These are phyloP conservation scores for Ceratocystis huliohia DNA, from an alignment of 2,329 filamentous ascomycete species.

Conservation along the genomic window DNA sequence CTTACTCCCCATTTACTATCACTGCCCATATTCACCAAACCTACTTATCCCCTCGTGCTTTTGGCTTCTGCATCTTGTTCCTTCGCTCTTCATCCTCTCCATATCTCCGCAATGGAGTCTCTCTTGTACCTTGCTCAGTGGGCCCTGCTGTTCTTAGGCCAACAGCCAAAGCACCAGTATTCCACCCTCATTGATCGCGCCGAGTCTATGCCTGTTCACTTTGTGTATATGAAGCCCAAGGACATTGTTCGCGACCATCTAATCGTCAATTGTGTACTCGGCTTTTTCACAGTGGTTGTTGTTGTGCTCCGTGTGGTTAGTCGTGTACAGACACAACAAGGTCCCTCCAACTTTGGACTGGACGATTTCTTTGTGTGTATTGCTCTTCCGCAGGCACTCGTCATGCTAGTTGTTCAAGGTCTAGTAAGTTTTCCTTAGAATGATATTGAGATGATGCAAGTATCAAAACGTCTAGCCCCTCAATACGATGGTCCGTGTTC, in stretches of 20 bases:
- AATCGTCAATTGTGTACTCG: conserved; percentile 24
- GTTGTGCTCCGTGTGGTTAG: conserved; percentile 26
- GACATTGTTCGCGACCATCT: conserved; percentile 25
- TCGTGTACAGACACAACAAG: conserved; percentile 23
- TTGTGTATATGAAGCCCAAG: conserved; percentile 17
- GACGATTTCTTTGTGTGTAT: conserved; percentile 31
- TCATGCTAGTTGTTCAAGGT: conserved; percentile 27
- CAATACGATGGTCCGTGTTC: background rate
- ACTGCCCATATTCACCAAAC: background rate
- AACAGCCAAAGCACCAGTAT: background rate
- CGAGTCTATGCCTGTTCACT: conserved; percentile 17
- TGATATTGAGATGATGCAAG: background rate
- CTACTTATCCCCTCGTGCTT: background rate
- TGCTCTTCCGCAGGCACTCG: conserved; percentile 27
- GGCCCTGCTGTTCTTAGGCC: background rate
- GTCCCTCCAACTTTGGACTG: conserved; percentile 26
- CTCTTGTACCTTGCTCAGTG: background rate
- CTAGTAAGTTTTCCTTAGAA: conserved; percentile 24
- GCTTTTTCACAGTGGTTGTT: conserved; percentile 23
- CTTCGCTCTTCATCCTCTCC: background rate
- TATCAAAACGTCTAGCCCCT: background rate
- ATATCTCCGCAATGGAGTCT: background rate
- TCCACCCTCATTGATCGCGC: conserved; percentile 5
- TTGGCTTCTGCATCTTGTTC: background rate
- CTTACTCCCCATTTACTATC: background rate